These are phyloP conservation scores for Pythium biforme DNA, from an alignment of 352 stramenopile species.

Conservation along the genomic window DNA sequence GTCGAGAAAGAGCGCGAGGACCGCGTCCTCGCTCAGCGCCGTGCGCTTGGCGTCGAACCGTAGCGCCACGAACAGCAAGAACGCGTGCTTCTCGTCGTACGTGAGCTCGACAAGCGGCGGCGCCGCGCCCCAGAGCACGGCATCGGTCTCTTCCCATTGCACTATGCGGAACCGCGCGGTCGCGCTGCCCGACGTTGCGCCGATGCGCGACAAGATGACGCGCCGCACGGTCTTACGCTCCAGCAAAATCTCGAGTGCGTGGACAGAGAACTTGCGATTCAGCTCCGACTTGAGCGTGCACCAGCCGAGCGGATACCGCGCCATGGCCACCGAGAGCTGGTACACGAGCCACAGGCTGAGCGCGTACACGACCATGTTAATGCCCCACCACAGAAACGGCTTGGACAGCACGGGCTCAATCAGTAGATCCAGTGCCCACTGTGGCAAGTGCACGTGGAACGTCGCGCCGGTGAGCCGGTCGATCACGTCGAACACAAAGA, in stretches of 20 bases:
- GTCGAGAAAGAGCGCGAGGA: conserved; percentile 44
- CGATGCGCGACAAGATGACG: conserved; percentile 34
- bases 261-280: conserved; percentile 42
- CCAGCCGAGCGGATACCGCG: conserved; percentile 73
- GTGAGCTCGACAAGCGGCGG: conserved; percentile 76
- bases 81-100: conserved; percentile 61
- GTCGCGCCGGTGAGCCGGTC: conserved; percentile 91
- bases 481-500: conserved; percentile 94
- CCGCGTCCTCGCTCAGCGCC: conserved; percentile 41
- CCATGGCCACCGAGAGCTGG: conserved; percentile 41
- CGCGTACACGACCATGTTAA: conserved; percentile 89
- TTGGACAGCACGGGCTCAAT: conserved; percentile 46
- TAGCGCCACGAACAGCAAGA: conserved; percentile 58
- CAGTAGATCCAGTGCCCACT: conserved; percentile 54
- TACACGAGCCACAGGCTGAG: conserved; percentile 53
- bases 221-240: conserved; percentile 23
- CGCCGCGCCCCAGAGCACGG: conserved; percentile 79
- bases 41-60: conserved; percentile 48
- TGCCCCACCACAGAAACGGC: conserved; percentile 81
- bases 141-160: conserved; percentile 89
- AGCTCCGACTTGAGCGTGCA: conserved; percentile 84
- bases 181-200: conserved; percentile 55
- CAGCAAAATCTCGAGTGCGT: conserved; percentile 34
- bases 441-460: conserved; percentile 90
- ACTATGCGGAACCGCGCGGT: conserved; percentile 81